Percentiles rank a stretch among this genome's conserved stretches.
These are phyloP conservation scores for Dipteronia dyeriana DNA, from an alignment of 345 rosid genomes.

Conservation along the genomic window DNA sequence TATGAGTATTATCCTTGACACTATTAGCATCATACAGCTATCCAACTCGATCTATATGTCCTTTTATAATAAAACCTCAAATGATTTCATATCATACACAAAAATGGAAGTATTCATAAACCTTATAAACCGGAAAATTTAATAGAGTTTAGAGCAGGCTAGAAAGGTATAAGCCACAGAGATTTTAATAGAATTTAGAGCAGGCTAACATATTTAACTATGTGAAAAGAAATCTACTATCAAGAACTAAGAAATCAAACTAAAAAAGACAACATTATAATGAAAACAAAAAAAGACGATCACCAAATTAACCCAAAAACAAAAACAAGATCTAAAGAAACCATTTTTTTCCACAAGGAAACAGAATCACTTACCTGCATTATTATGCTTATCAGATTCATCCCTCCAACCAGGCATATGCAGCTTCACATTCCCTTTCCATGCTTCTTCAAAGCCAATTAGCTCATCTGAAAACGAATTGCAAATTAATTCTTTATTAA, in stretches of 20 bases:
- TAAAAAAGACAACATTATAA: too few relatives aligned
- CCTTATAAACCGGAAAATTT: too few relatives aligned
- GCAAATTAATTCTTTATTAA: background rate
- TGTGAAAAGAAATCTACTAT: too few relatives aligned
- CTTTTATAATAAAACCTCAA: too few relatives aligned
- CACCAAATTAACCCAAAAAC: background rate
- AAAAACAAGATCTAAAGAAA: conserved; percentile 11
- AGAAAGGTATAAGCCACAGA: background rate
- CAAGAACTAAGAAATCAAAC: too few relatives aligned
- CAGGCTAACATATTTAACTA: too few relatives aligned
- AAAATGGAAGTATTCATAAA: too few relatives aligned
- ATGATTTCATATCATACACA: too few relatives aligned
- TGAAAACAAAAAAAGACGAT: background rate
- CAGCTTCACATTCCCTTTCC: conserved; percentile 52
- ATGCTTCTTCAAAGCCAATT: conserved; percentile 58
- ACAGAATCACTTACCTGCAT: conserved; percentile 31
- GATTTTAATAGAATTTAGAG: background rate
- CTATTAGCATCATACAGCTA: too few relatives aligned
- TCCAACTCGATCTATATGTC: too few relatives aligned
- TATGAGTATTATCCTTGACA: too few relatives aligned
- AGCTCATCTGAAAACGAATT: conserved; percentile 52
- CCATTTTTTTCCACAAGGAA: background rate
- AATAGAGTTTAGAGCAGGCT: background rate
- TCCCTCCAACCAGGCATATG: conserved; percentile 31
- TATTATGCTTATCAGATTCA: conserved; percentile 26